These are phyloP conservation scores for Colletotrichum nymphaeae DNA, from an alignment of 2,329 filamentous ascomycete species.

Conservation along the genomic window DNA sequence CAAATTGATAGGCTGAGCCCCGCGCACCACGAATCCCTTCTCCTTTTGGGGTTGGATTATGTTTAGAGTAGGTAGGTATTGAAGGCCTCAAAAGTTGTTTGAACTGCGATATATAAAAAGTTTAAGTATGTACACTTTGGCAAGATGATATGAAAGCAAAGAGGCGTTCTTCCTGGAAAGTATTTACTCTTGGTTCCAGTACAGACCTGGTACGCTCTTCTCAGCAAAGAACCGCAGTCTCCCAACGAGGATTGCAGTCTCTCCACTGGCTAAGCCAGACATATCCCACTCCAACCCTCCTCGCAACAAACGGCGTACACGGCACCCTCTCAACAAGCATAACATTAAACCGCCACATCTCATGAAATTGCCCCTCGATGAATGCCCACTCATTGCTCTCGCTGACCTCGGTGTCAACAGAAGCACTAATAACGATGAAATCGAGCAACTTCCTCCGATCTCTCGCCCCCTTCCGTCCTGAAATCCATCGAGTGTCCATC, in stretches of 20 bases:
- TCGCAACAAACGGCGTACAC: neutral
- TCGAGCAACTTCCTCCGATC: constrained; percentile 5
- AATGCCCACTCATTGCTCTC: constrained; percentile 14
- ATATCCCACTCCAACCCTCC: constrained; percentile 3
- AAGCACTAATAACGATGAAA: constrained; percentile 11
- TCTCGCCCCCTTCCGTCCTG: neutral
- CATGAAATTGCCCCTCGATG: constrained; percentile 13
- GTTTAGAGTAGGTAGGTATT: too few species aligned
- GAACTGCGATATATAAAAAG: too few species aligned
- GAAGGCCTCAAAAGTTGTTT: too few species aligned
- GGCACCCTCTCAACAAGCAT: constrained; percentile 23
- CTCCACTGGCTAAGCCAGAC: constrained; percentile 10
- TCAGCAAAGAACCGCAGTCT: constrained; percentile 5
- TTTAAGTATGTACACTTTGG: too few species aligned
- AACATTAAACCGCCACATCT: constrained; percentile 20
- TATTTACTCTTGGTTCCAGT: neutral
- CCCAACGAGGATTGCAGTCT: constrained; percentile 10
- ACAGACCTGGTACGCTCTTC: neutral
- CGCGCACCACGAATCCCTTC: too few species aligned
- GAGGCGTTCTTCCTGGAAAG: too few species aligned
- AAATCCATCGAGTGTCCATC: constrained; percentile 8
- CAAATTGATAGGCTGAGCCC: neutral
- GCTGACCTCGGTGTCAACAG: neutral
- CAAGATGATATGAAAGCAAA: too few species aligned
- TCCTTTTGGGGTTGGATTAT: too few species aligned